These are phyloP conservation scores for Calonectria leucothoes DNA, from an alignment of 2,329 filamentous ascomycete genomes.

Conservation along the genomic window DNA sequence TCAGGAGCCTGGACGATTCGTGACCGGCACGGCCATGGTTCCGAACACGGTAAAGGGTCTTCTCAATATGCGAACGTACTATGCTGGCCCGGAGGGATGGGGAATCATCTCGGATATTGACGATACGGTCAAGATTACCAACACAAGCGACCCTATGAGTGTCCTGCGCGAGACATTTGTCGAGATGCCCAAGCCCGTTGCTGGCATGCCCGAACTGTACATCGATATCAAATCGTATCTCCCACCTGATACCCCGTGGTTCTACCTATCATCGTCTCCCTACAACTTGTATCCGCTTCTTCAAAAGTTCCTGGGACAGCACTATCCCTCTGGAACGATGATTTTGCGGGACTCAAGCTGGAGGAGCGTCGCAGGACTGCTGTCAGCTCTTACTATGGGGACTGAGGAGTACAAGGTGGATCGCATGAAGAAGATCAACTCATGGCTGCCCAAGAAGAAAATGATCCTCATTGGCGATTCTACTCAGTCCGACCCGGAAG, in stretches of 20 bases:
- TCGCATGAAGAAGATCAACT: slow-evolving; percentile 80
- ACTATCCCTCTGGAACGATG: slow-evolving; percentile 83
- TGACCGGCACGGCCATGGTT: slow-evolving; percentile 62
- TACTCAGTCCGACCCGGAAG: slow-evolving; percentile 91
- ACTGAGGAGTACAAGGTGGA: slow-evolving; percentile 89
- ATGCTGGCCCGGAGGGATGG: slow-evolving; percentile 84
- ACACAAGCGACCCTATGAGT: slow-evolving; percentile 82
- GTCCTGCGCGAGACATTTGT: slow-evolving; percentile 89
- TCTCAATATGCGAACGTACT: slow-evolving; percentile 76
- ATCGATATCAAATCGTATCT: slow-evolving; percentile 67
- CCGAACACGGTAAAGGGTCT: slow-evolving; percentile 65
- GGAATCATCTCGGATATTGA: slow-evolving; percentile 90
- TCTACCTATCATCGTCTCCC: slow-evolving; percentile 93
- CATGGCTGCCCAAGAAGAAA: slow-evolving; percentile 81
- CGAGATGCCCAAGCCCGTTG: slow-evolving; percentile 75
- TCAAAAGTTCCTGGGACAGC: slow-evolving; percentile 74
- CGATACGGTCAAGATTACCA: slow-evolving; percentile 93
- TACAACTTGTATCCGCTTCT: slow-evolving; percentile 96
- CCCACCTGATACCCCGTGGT: slow-evolving; percentile 77
- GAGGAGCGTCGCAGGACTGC: slow-evolving; percentile 84
- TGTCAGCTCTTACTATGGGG: slow-evolving; percentile 81
- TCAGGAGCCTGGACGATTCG: slow-evolving; percentile 56
- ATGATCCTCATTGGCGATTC: slow-evolving; percentile 91
- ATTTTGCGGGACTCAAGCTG: slow-evolving; percentile 87
- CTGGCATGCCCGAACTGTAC: slow-evolving; percentile 90